Conservation (phyloP, 129 eudicot genomes). For the Helianthus annuus region DNA sequence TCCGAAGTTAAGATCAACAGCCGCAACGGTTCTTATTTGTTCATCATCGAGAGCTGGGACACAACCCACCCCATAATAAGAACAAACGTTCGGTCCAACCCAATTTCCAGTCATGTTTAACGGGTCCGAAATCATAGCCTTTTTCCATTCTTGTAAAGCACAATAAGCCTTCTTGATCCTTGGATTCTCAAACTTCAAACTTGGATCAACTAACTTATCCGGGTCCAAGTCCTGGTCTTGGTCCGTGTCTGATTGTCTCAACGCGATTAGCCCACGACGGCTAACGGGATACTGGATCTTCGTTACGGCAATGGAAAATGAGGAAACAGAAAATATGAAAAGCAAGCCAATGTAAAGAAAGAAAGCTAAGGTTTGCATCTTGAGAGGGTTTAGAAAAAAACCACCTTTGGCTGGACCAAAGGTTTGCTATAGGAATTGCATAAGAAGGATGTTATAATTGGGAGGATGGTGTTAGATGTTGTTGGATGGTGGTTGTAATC, state of each 20-base stretch:
- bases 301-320: conserved; percentile 37
- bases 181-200: conserved; percentile 37
- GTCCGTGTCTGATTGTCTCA: conserved; percentile 10
- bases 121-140: conserved; percentile 72
- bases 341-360: conserved; percentile 39
- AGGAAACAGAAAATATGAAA: conserved; percentile 25
- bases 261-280: conserved; percentile 37
- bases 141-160: conserved; percentile 80
- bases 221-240: neutral
- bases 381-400: conserved; percentile 39
- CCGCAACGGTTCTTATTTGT: conserved; percentile 50
- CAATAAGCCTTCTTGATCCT: conserved; percentile 58
- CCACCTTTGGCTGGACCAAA: conserved; percentile 43
- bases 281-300: conserved; percentile 37
- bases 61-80: conserved; percentile 64
- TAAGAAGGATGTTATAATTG: conserved; percentile 39
- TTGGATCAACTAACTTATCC: conserved; percentile 31
- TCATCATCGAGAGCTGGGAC: conserved; percentile 52
- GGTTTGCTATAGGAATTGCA: conserved; percentile 45
- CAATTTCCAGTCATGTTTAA: conserved; percentile 54
- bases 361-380: conserved; percentile 58
- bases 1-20: conserved; percentile 64
- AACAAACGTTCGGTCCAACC: conserved; percentile 75
- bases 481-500: conserved; percentile 20
- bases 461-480: conserved; percentile 23